Percentiles rank a stretch among this genome's conserved stretches.
Evolutionary conservation across 768 basidiomycete species (phyloP).

Genomic region (Leccinum boreale): DNA sequence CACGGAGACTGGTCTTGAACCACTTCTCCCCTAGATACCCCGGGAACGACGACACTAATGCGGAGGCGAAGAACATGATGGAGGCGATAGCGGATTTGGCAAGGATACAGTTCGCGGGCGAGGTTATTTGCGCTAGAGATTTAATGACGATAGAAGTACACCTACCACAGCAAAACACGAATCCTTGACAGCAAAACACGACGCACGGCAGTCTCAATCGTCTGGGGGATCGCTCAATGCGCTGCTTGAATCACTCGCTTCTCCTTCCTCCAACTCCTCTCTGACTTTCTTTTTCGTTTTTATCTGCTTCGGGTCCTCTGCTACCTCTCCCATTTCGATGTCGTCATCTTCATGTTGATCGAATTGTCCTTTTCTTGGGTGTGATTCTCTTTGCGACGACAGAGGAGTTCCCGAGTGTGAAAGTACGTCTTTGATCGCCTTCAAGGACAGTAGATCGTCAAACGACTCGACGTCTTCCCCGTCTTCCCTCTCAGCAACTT

Average conservation of each 20-base stretch:
- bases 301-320: conserved; percentile 58
- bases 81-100: conserved; percentile 58
- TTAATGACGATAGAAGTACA: conserved; percentile 66
- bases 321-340: conserved; percentile 91
- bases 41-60: conserved; percentile 54
- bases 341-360: conserved; percentile 49
- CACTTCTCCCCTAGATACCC: conserved; percentile 84
- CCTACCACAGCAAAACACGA: conserved; percentile 26
- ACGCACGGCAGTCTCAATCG: conserved; percentile 27
- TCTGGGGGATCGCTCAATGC: conserved; percentile 76
- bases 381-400: conserved; percentile 24
- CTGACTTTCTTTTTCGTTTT: conserved; percentile 48
- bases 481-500: conserved; percentile 37
- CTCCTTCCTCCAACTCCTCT: conserved; percentile 84
- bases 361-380: conserved; percentile 22
- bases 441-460: conserved; percentile 24
- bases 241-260: conserved; percentile 79
- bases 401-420: conserved; percentile 33
- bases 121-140: conserved; percentile 70
- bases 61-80: conserved; percentile 55
- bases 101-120: conserved; percentile 47
- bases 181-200: background rate
- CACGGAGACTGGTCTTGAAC: conserved; percentile 67
- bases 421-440: conserved; percentile 32
- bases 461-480: conserved; percentile 36